A percentile compares a stretch with the other conserved stretches of the same genome.
These are phyloP conservation scores for Eucalyptus cloeziana DNA, from an alignment of 345 rosid genomes.

Conservation along the genomic window DNA sequence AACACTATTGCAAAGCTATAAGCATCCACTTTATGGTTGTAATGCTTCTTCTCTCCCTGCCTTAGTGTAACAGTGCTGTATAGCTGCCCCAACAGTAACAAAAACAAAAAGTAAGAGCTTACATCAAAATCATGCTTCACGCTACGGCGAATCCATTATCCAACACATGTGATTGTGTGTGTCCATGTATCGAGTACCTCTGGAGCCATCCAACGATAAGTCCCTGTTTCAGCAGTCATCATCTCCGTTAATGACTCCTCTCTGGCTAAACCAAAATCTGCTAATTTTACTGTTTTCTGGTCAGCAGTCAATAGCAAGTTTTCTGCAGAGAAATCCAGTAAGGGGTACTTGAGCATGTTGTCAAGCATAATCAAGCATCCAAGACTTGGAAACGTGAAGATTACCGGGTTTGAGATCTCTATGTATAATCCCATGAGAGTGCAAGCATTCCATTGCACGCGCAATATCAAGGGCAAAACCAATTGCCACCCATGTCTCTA, in stretches of 20 bases:
- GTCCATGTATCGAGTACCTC: slow-evolving; percentile 31
- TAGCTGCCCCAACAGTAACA: slow-evolving; percentile 30
- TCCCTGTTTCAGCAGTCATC: slow-evolving; percentile 99
- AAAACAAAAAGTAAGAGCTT: not conserved
- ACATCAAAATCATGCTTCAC: not conserved
- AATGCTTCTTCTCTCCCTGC: slow-evolving; percentile 92
- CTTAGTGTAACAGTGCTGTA: slow-evolving; percentile 91
- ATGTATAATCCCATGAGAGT: slow-evolving; percentile 92
- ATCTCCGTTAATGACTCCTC: slow-evolving; percentile 96
- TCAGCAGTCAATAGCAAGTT: slow-evolving; percentile 89
- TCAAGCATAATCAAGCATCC: not conserved
- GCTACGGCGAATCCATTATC: not conserved
- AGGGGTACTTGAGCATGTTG: not conserved
- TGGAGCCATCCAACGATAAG: slow-evolving; percentile 97
- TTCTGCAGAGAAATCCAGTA: slow-evolving; percentile 30
- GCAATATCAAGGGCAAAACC: slow-evolving; percentile 91
- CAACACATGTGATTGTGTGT: not conserved
- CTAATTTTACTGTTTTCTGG: slow-evolving; percentile 79
- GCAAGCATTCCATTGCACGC: slow-evolving; percentile 94
- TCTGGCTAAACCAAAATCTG: slow-evolving; percentile 92
- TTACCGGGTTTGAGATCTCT: slow-evolving; percentile 96
- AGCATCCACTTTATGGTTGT: slow-evolving; percentile 92
- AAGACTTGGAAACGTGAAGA: not conserved
- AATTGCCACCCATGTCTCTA: slow-evolving; percentile 62
- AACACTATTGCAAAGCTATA: slow-evolving; percentile 95